Evolutionary conservation across 1,139 yeast species (phyloP), one percentile per base, ranked within the genome.

Genomic region (Yamadazyma pseudoaaseri): DNA sequence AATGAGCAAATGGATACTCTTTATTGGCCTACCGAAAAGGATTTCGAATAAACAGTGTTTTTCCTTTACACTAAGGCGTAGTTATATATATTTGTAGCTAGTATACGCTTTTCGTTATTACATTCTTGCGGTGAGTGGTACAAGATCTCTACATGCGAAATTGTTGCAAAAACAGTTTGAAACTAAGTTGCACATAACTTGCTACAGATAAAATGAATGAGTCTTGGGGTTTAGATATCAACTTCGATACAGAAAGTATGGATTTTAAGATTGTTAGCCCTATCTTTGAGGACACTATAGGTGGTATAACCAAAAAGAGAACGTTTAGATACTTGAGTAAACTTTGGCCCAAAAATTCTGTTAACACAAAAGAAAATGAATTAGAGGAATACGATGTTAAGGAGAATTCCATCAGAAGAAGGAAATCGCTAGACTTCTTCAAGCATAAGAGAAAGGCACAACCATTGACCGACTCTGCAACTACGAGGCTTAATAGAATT

Each of bases 221-320:
- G 6, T 23, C 17, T 8, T 20, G 16, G 22, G 12, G 6, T 7
- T 23, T 29, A 11, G 26, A 27, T 9, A 34, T 37, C 13, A 33
- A 33, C 28, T 37, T 37, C 26, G 40, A 37, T 22, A 37, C 31
- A 9, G 35, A 18, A 21, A 37, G 40, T 24, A 16, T 37, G 29
- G 27, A 33, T 15, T 37, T 37, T 16, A 10, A 25, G 12, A 35
- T 37, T 5, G 32, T 31, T 7, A 13, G 33, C 6, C 29, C 20
- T 8, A 15, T 10, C 16, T 16, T 3, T 12, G 23, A 7, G 9
- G 12, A 7, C 3, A 16, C 16, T 3, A 23, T 17, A 7, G 6
- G 6, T 6, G 21, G n/a, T 11, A 4, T 16, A 6, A 10, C 3
- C 10, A 25, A 20, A n/a, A 17, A 16, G 4, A 20, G 13, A 10